Percentiles rank a stretch among this genome's conserved stretches.
phyloP scores from a whole-genome alignment of 1,139 yeast species.

The Hanseniaspora gamundiae region DNA sequence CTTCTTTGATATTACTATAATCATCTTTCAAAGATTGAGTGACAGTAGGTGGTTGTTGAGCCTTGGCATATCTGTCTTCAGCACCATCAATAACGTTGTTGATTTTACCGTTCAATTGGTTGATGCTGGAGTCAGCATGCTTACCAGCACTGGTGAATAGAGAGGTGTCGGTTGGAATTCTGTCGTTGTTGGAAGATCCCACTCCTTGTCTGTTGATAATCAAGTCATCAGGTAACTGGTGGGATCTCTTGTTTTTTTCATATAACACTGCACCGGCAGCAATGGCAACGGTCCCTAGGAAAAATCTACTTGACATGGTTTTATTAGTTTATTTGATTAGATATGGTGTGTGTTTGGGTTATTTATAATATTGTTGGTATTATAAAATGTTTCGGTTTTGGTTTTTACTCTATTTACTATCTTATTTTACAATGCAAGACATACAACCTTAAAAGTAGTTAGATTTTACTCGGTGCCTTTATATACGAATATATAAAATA shows the following conservation, averaged over 20 bases:
- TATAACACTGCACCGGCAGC: slow-evolving; percentile 6
- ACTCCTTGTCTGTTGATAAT: neutral
- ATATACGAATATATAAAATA: too few relatives aligned
- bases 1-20: slow-evolving; percentile 6
- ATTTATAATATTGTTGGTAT: neutral
- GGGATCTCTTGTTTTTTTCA: slow-evolving; percentile 6
- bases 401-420: neutral
- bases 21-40: slow-evolving; percentile 8
- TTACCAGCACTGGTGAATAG: neutral
- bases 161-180: too few relatives aligned
- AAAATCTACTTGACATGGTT: slow-evolving; percentile 8
- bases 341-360: neutral
- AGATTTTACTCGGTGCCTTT: neutral
- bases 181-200: neutral
- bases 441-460: too few relatives aligned
- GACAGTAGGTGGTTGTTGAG: neutral
- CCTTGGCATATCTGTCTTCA: neutral
- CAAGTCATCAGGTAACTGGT: slow-evolving; percentile 2
- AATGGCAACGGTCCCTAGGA: slow-evolving; percentile 7
- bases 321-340: neutral
- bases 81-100: neutral
- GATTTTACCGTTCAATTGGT: neutral
- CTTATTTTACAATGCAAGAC: too few relatives aligned
- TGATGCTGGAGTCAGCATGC: neutral
- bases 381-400: neutral